phyloP scores from a whole-genome alignment of 2,329 filamentous ascomycete species.

The Dactylellina sp. region DNA sequence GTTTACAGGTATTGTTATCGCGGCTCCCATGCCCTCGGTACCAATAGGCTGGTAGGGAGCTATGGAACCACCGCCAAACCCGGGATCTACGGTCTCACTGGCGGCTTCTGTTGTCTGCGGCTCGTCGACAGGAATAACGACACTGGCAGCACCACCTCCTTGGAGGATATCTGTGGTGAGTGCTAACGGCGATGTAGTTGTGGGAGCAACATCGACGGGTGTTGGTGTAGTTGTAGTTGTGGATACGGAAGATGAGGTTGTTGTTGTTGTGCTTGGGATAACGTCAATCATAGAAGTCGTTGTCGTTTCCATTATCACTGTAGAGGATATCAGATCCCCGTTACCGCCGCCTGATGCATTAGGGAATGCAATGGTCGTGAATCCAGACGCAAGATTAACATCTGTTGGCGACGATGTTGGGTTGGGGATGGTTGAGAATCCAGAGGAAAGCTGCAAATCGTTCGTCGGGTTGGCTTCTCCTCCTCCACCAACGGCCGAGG shows the following conservation, averaged over 20 bases:
- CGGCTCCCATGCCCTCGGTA: conserved; percentile 12
- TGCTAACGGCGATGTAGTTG: conserved; percentile 1
- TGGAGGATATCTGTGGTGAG: not conserved
- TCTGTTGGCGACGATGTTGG: not conserved
- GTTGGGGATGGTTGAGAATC: conserved; percentile 3
- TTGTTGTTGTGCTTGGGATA: not conserved
- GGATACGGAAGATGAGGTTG: conserved; percentile 1
- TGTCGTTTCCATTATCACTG: conserved; percentile 6
- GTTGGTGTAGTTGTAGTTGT: conserved; percentile 8
- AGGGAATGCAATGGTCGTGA: conserved; percentile 39
- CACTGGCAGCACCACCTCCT: conserved; percentile 10
- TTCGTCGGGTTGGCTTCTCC: not conserved
- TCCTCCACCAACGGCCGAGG: conserved; percentile 7
- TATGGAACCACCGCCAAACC: conserved; percentile 36
- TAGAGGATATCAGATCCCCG: not conserved
- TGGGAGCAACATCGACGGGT: not conserved
- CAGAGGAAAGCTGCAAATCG: not conserved
- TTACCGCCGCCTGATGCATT: not conserved
- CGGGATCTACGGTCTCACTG: conserved; percentile 18
- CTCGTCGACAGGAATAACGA: conserved; percentile 35
- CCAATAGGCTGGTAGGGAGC: conserved; percentile 31
- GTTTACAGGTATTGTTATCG: conserved; percentile 29
- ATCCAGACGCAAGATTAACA: conserved; percentile 23
- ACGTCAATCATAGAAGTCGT: not conserved
- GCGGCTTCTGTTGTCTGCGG: conserved; percentile 15